Conservation (phyloP, 2,329 filamentous ascomycete species). For the Zelopaecilomyces penicillatus region DNA sequence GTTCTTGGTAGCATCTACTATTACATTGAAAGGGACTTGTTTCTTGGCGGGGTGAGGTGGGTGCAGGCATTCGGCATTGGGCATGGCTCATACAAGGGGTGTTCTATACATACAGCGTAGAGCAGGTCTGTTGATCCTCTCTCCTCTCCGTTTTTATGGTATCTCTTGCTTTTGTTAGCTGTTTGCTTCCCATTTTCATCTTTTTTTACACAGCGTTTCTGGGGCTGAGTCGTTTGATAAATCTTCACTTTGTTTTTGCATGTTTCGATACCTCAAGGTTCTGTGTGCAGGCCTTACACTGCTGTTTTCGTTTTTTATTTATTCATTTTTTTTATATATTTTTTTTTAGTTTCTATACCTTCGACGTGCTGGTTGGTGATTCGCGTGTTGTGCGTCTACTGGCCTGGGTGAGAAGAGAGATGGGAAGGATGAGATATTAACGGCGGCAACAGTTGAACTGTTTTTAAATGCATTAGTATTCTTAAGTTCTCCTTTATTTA, state of each 20-base stretch:
- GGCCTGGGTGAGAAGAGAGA: no score
- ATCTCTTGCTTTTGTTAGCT: conserved; percentile 9
- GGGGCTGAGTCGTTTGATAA: no score
- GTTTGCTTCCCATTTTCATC: conserved; percentile 11
- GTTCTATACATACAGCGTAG: not conserved
- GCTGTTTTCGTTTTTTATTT: not conserved
- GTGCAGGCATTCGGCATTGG: conserved; percentile 7
- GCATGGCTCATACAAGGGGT: conserved; percentile 7
- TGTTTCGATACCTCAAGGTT: conserved; percentile 15
- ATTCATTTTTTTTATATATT: conserved; percentile 4
- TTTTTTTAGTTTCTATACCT: not conserved
- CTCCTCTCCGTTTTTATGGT: conserved; percentile 10
- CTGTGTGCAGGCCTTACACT: no score
- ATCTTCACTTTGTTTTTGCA: conserved; percentile 14
- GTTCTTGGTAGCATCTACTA: conserved; percentile 7
- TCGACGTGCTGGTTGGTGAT: not conserved
- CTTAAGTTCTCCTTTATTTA: not conserved
- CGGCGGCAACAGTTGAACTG: not conserved
- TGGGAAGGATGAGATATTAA: no score
- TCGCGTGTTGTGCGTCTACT: no score
- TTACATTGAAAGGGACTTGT: conserved; percentile 7
- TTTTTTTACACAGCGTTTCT: conserved; percentile 2
- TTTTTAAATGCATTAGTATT: conserved; percentile 5
- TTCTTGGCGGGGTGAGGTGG: conserved; percentile 4
- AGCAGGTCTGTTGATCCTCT: not conserved